Evolutionary conservation across 2,329 filamentous ascomycete genomes (phyloP).

Genomic region (Sclerotinia minor): DNA sequence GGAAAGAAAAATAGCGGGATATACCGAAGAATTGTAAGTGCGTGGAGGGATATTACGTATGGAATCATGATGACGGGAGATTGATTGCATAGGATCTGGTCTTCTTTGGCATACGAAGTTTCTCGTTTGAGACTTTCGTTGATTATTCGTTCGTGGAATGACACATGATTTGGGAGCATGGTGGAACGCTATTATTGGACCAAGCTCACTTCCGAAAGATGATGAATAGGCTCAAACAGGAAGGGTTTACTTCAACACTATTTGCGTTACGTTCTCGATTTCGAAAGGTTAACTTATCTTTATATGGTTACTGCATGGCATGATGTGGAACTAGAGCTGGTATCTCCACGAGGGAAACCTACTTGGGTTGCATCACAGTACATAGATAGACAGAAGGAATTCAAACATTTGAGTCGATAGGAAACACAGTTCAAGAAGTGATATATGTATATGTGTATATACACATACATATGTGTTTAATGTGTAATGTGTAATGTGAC

Average conservation of each 20-base stretch:
- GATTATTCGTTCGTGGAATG: neutral
- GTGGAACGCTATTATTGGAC: neutral
- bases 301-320: conserved; percentile 11
- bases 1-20: neutral
- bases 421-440: neutral
- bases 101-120: neutral
- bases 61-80: neutral
- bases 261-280: conserved; percentile 3
- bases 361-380: conserved; percentile 13
- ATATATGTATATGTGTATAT: neutral
- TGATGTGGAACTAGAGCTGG: neutral
- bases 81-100: conserved; percentile 2
- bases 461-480: too few relatives aligned
- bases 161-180: neutral
- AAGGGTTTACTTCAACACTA: conserved; percentile 9
- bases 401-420: conserved; percentile 3
- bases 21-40: neutral
- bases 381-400: conserved; percentile 12
- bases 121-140: neutral
- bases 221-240: neutral
- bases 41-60: neutral
- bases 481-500: conserved; percentile 6
- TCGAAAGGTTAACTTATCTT: neutral
- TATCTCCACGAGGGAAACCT: conserved; percentile 2
- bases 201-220: neutral